Conservation (phyloP, 148 eudicot species). For the Arctostaphylos glauca region DNA sequence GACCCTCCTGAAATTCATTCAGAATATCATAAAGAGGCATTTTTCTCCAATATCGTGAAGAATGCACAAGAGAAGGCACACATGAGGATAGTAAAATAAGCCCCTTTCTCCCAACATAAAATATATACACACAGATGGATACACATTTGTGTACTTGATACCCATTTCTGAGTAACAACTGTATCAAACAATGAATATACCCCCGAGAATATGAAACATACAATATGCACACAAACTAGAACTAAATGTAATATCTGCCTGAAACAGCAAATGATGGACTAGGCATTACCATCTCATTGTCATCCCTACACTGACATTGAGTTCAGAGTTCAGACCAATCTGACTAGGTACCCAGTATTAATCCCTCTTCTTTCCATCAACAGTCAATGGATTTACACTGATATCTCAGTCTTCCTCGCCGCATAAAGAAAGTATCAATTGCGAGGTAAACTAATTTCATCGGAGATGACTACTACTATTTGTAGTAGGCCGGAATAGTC, state of each 20-base stretch:
- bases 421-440: no score
- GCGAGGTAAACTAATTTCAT: no score
- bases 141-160: not conserved
- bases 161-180: not conserved
- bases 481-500: no score
- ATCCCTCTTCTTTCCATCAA: no score
- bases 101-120: not conserved
- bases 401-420: no score
- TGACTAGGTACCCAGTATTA: not conserved
- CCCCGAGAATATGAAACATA: not conserved
- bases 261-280: not conserved
- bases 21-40: no score
- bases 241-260: not conserved
- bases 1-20: constrained; percentile 98
- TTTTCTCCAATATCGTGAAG: constrained; percentile 79
- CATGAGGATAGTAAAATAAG: not conserved
- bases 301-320: not conserved
- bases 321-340: no score
- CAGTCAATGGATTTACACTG: no score
- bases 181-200: no score
- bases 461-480: no score
- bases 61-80: constrained; percentile 6
- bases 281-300: not conserved
- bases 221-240: not conserved
- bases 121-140: not conserved